A percentile compares a stretch with the other conserved stretches of the same genome.
Evolutionary conservation across 331 rosid genomes (phyloP).

Genomic region (Quercus phellos): DNA sequence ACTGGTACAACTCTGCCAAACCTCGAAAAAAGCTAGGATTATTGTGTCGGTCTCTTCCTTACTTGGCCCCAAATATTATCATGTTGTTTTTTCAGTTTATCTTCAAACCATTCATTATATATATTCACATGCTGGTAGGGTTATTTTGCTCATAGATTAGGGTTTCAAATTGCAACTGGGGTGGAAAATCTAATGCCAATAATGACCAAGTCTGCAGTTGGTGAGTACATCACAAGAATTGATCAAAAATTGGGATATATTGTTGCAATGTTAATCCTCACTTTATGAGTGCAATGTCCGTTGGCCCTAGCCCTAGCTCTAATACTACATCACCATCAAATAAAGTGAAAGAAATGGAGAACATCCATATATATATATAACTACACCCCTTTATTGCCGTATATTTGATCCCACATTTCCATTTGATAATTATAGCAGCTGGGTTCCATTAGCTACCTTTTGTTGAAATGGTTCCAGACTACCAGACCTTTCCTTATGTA

Average conservation of each 20-base stretch:
- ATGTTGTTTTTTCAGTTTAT: conserved; percentile 33
- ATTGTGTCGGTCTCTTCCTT: conserved; percentile 41
- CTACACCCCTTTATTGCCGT: background rate
- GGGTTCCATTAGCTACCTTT: background rate
- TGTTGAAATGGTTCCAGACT: background rate
- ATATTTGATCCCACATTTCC: background rate
- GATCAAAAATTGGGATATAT: background rate
- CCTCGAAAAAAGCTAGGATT: conserved; percentile 26
- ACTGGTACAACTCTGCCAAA: conserved; percentile 11
- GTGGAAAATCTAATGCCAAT: conserved; percentile 31
- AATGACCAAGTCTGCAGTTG: conserved; percentile 13
- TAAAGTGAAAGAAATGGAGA: background rate
- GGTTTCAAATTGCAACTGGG: conserved; percentile 20
- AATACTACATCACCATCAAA: background rate
- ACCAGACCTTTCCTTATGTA: background rate
- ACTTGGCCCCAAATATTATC: conserved; percentile 32
- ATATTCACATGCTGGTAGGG: conserved; percentile 40
- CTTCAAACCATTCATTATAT: conserved; percentile 39
- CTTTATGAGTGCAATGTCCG: background rate
- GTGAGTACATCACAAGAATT: conserved; percentile 28
- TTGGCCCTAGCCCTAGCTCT: background rate
- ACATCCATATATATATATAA: no score
- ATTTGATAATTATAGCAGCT: background rate
- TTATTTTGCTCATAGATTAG: conserved; percentile 30
- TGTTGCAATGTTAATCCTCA: background rate